Conservation (phyloP, 2,329 filamentous ascomycete species). For the Alternaria gansuensis region DNA sequence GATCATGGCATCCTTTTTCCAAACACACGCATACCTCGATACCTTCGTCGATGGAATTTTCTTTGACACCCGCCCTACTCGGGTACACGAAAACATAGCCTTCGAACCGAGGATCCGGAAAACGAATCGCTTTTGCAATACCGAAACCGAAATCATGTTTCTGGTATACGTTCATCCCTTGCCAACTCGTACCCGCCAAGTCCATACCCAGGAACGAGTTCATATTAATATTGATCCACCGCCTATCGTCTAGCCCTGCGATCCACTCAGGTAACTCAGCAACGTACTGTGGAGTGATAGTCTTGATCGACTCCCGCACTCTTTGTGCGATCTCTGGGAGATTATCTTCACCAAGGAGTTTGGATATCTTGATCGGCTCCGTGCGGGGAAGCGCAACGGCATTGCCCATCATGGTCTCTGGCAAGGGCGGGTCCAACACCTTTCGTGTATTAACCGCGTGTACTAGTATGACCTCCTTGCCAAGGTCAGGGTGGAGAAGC, state of each 20-base stretch:
- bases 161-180: conserved; percentile 34
- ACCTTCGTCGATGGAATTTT: conserved; percentile 25
- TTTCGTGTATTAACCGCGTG: conserved; percentile 39
- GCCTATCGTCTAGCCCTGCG: conserved; percentile 31
- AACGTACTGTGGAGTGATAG: conserved; percentile 31
- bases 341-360: conserved; percentile 18
- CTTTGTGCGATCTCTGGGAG: conserved; percentile 30
- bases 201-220: conserved; percentile 39
- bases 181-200: conserved; percentile 39
- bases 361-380: conserved; percentile 20
- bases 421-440: conserved; percentile 32
- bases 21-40: conserved; percentile 31
- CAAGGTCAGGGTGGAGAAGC: conserved; percentile 26
- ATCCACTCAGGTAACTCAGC: conserved; percentile 34
- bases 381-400: conserved; percentile 29
- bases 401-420: conserved; percentile 34
- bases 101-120: conserved; percentile 29
- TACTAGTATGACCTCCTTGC: conserved; percentile 21
- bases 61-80: conserved; percentile 18
- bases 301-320: conserved; percentile 35
- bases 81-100: conserved; percentile 32
- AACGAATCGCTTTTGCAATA: conserved; percentile 24
- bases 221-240: conserved; percentile 33
- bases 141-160: conserved; percentile 47
- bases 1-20: conserved; percentile 18